phyloP scores from a whole-genome alignment of 305 asterid species.

The Fraxinus sp. region DNA sequence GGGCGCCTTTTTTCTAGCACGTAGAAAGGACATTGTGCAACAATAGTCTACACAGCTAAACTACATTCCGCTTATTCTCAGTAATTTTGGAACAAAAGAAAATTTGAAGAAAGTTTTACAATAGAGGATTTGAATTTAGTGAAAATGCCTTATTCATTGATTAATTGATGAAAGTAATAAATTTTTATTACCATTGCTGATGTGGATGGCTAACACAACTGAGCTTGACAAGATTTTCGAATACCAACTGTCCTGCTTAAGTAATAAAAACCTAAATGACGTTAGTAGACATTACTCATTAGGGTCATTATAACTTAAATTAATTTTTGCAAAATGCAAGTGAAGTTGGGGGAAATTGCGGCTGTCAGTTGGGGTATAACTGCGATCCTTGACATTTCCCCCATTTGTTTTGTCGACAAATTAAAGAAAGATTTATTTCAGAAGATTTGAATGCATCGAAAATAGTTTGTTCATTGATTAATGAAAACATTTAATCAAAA shows the following conservation, averaged over 20 bases:
- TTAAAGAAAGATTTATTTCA: not conserved
- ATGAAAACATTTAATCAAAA: no score
- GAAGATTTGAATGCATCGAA: not conserved
- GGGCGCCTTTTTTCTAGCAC: not conserved
- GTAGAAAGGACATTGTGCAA: not conserved
- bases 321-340: not conserved
- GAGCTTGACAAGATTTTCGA: not conserved
- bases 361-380: not conserved
- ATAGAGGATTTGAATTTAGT: not conserved
- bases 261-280: not conserved
- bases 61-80: not conserved
- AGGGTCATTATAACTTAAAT: no score
- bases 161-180: no score
- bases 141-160: not conserved
- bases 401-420: not conserved
- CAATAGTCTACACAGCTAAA: not conserved
- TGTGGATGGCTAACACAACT: not conserved
- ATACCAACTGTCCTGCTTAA: not conserved
- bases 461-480: not conserved
- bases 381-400: not conserved
- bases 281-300: not conserved
- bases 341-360: not conserved
- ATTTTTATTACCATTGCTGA: no score
- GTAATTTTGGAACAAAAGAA: not conserved
- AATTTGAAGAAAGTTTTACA: not conserved